Conservation (phyloP, 371 early-diverging fungal genomes). For the Apophysomyces variabilis region DNA sequence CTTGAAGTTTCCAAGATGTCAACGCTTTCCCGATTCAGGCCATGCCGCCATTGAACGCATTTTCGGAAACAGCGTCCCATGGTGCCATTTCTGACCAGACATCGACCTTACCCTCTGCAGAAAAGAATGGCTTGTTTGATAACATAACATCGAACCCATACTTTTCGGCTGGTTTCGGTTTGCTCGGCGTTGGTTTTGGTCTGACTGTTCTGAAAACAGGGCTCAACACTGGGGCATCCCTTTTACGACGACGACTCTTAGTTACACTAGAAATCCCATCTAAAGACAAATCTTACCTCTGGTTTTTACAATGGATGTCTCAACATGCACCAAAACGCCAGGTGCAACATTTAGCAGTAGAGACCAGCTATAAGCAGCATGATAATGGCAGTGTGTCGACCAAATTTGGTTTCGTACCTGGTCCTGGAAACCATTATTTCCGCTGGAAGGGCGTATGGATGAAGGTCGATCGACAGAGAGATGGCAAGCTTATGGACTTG, state of each 20-base stretch:
- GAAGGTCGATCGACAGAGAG: constrained; percentile 85
- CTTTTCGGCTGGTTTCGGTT: constrained; percentile 94
- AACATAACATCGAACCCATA: constrained; percentile 76
- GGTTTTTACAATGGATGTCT: constrained; percentile 94
- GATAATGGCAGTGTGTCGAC: constrained; percentile 91
- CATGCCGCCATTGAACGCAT: constrained; percentile 9
- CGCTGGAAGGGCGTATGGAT: constrained; percentile 86
- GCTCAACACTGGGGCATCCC: constrained; percentile 63
- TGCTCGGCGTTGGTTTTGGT: constrained; percentile 90
- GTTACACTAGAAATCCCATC: constrained; percentile 94
- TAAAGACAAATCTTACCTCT: constrained; percentile 91
- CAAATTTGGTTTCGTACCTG: constrained; percentile 88
- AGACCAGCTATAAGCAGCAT: constrained; percentile 86
- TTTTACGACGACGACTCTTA: constrained; percentile 78
- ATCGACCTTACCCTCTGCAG: neutral
- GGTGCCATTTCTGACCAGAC: neutral
- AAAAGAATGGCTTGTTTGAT: constrained; percentile 25
- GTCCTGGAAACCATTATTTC: constrained; percentile 91
- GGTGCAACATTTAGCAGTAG: constrained; percentile 84
- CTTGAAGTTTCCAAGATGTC: neutral
- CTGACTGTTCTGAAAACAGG: constrained; percentile 82
- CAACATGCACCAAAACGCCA: constrained; percentile 61
- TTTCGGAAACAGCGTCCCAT: neutral
- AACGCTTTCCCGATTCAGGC: neutral
- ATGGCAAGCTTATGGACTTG: constrained; percentile 88